These are phyloP conservation scores for Cardamine chenopodiifolia DNA, from an alignment of 345 rosid genomes.

Conservation along the genomic window DNA sequence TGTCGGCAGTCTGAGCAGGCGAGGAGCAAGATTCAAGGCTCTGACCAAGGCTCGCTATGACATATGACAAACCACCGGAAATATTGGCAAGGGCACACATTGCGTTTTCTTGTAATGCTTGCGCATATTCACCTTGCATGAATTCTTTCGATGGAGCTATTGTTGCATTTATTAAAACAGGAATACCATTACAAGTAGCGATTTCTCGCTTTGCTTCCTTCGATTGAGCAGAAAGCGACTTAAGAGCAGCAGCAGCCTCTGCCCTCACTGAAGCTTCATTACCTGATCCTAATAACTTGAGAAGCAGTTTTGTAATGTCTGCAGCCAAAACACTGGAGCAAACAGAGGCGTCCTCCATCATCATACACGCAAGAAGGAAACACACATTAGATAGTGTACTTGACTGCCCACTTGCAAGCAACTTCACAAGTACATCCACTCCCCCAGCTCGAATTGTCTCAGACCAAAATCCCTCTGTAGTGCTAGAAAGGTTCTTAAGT, in stretches of 20 bases:
- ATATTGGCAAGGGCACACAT: slow-evolving; percentile 99
- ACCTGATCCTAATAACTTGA: slow-evolving; percentile 87
- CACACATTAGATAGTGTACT: slow-evolving; percentile 90
- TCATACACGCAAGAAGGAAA: slow-evolving; percentile 96
- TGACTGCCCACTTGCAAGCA: slow-evolving; percentile 80
- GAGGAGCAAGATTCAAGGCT: slow-evolving; percentile 98
- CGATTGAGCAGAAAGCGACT: slow-evolving; percentile 90
- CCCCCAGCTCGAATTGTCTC: slow-evolving; percentile 95
- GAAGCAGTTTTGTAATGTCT: slow-evolving; percentile 87
- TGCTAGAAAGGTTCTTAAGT: slow-evolving; percentile 82
- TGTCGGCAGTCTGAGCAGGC: slow-evolving; percentile 92
- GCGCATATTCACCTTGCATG: slow-evolving; percentile 99
- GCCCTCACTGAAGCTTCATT: slow-evolving; percentile 97
- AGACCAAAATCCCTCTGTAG: slow-evolving; percentile 94
- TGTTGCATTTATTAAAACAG: slow-evolving; percentile 91
- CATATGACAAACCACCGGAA: slow-evolving; percentile 97
- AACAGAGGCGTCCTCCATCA: slow-evolving; percentile 92
- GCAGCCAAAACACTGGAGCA: slow-evolving; percentile 86
- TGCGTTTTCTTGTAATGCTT: slow-evolving; percentile 98
- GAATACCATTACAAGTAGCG: slow-evolving; percentile 90
- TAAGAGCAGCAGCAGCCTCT: slow-evolving; percentile 97
- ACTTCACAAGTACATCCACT: slow-evolving; percentile 92
- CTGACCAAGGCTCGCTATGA: slow-evolving; percentile 98
- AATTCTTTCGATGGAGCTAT: slow-evolving; percentile 99
- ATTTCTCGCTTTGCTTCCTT: slow-evolving; percentile 94